These are phyloP conservation scores for Hemisphaericaspora xylanilytica DNA, from an alignment of 1,139 yeast species.

Conservation along the genomic window DNA sequence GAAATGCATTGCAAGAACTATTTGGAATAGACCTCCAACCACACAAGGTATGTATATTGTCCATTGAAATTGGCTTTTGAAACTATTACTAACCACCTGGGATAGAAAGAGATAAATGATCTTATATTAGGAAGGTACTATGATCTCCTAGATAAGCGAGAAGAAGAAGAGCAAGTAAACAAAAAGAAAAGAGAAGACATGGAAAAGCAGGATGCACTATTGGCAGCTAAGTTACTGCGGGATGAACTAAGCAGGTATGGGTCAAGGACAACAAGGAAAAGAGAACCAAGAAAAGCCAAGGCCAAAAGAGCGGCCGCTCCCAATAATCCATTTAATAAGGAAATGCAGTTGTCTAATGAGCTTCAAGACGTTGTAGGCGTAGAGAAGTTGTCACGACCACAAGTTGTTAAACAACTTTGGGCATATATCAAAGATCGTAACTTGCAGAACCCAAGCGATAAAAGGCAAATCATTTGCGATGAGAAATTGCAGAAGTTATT, in stretches of 20 bases:
- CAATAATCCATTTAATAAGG: conserved; percentile 33
- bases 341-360: conserved; percentile 47
- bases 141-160: conserved; percentile 38
- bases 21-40: conserved; percentile 55
- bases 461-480: conserved; percentile 68
- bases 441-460: conserved; percentile 69
- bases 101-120: conserved; percentile 55
- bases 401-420: conserved; percentile 74
- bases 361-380: conserved; percentile 45
- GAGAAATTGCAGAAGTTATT: conserved; percentile 58
- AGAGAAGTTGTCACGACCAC: conserved; percentile 57
- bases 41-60: conserved; percentile 39
- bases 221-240: conserved; percentile 49
- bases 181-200: conserved; percentile 29
- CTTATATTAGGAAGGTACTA: conserved; percentile 62
- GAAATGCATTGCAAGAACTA: conserved; percentile 68
- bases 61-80: conserved; percentile 5
- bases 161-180: conserved; percentile 25
- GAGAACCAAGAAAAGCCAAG: conserved; percentile 5
- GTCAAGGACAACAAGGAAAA: conserved; percentile 9
- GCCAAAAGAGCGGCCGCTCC: conserved; percentile 10
- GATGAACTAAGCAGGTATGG: conserved; percentile 15
- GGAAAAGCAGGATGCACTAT: conserved; percentile 39
- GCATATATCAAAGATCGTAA: conserved; percentile 61
- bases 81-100: conserved; percentile 13